A percentile compares a stretch with the other conserved stretches of the same genome.
Evolutionary conservation across 805 yeast genomes (phyloP).

Genomic region (Candida ulmi): DNA sequence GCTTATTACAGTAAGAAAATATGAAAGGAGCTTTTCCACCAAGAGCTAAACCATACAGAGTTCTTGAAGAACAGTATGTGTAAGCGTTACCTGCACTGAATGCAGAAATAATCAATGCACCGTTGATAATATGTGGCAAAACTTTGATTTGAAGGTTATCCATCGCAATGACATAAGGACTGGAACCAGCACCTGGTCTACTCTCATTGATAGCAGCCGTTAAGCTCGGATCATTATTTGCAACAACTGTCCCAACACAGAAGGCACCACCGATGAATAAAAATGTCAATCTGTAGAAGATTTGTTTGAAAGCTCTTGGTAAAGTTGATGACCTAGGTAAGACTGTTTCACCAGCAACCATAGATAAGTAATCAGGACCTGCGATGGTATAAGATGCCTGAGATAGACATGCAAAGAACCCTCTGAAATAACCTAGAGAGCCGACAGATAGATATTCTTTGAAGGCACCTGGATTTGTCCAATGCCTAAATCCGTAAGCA

Average conservation of each 20-base stretch:
- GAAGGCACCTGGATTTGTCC: conserved; percentile 52
- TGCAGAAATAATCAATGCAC: conserved; percentile 65
- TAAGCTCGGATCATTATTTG: conserved; percentile 60
- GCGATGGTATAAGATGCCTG: conserved; percentile 77
- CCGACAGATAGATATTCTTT: conserved; percentile 53
- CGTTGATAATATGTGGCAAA: conserved; percentile 76
- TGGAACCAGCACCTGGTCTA: conserved; percentile 72
- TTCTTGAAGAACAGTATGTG: conserved; percentile 64
- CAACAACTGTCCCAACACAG: conserved; percentile 72
- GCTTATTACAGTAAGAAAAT: conserved; percentile 53
- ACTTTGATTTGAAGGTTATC: conserved; percentile 56
- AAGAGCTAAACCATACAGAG: conserved; percentile 63
- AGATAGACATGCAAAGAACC: conserved; percentile 61
- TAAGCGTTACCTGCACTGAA: conserved; percentile 83
- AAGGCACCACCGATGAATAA: conserved; percentile 72
- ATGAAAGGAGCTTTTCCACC: conserved; percentile 70
- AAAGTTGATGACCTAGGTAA: conserved; percentile 60
- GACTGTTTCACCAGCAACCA: conserved; percentile 79
- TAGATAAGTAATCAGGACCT: conserved; percentile 82
- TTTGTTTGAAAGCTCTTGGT: conserved; percentile 76
- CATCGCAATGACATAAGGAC: conserved; percentile 86
- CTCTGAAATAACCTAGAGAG: conserved; percentile 58
- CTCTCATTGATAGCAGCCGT: conserved; percentile 51
- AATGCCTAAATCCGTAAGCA: conserved; percentile 53
- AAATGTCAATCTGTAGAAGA: conserved; percentile 59